Evolutionary conservation across 2,329 filamentous ascomycete genomes (phyloP).

Genomic region (Cladosporium austrohemisphaericum): DNA sequence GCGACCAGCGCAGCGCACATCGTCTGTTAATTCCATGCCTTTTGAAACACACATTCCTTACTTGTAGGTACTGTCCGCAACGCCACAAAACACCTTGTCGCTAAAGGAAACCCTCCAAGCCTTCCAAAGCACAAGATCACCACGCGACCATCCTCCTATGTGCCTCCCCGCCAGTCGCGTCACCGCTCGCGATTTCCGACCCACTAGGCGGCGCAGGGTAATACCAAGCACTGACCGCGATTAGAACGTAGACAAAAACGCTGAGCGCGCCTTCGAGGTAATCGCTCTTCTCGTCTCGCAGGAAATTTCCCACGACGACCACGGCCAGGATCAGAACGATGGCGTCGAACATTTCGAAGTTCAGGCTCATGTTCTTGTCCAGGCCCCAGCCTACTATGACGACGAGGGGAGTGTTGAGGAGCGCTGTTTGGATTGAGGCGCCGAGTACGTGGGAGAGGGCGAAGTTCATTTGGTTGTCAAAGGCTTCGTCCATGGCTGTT

Average conservation of each 20-base stretch:
- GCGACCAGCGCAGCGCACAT: too few relatives aligned
- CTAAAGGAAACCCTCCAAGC: too few relatives aligned
- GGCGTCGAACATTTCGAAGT: constrained; percentile 85
- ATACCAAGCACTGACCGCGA: constrained; percentile 59
- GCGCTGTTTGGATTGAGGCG: constrained; percentile 81
- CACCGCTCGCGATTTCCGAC: constrained; percentile 16
- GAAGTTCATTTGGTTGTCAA: constrained; percentile 73
- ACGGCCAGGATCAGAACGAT: constrained; percentile 78
- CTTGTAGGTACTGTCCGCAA: too few relatives aligned
- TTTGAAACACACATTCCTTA: too few relatives aligned
- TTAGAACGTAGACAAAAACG: constrained; percentile 64
- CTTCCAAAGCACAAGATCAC: not conserved
- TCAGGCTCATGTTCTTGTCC: constrained; percentile 65
- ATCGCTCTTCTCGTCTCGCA: constrained; percentile 84
- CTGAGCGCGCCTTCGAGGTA: constrained; percentile 84
- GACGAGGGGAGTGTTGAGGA: constrained; percentile 80
- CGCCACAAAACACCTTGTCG: too few relatives aligned
- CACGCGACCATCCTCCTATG: constrained; percentile 8
- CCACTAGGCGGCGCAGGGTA: constrained; percentile 50
- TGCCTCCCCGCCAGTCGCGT: not conserved
- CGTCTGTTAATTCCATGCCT: too few relatives aligned
- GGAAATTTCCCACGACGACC: constrained; percentile 79
- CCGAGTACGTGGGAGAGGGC: constrained; percentile 82
- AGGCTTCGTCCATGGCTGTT: constrained; percentile 79
- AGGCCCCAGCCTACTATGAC: constrained; percentile 82